These are phyloP conservation scores for Coemansia furcata DNA, from an alignment of 192 early-diverging fungal species.

Conservation along the genomic window DNA sequence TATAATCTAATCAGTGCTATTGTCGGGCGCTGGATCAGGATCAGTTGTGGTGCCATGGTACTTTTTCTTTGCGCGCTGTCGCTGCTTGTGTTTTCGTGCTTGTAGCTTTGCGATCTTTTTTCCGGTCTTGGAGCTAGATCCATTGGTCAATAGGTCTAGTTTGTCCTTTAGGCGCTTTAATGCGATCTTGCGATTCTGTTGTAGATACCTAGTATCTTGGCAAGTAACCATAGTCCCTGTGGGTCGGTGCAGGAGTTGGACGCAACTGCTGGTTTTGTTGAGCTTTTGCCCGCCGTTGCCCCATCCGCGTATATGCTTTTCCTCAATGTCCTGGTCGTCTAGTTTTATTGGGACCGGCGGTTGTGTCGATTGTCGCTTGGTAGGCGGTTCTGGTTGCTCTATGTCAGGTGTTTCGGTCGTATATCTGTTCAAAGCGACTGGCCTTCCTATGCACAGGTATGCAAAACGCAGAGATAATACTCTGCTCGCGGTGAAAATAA, in stretches of 20 bases:
- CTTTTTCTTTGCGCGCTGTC: slow-evolving; percentile 60
- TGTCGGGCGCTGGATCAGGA: neutral
- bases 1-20: neutral
- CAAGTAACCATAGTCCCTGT: slow-evolving; percentile 64
- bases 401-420: neutral
- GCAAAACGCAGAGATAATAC: neutral
- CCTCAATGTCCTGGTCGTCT: slow-evolving; percentile 66
- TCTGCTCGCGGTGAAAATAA: neutral
- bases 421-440: neutral
- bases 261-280: slow-evolving; percentile 75
- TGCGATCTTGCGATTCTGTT: slow-evolving; percentile 72
- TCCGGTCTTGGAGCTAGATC: slow-evolving; percentile 58
- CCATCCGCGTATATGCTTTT: slow-evolving; percentile 72
- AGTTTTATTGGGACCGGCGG: slow-evolving; percentile 47
- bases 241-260: slow-evolving; percentile 69
- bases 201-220: slow-evolving; percentile 70
- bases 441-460: neutral
- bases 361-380: neutral
- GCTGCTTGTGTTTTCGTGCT: slow-evolving; percentile 56
- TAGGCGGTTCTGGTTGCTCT: neutral
- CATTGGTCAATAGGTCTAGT: slow-evolving; percentile 70
- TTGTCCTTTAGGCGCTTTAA: slow-evolving; percentile 60
- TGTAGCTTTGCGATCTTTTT: slow-evolving; percentile 63
- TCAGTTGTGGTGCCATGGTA: slow-evolving; percentile 19
- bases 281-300: slow-evolving; percentile 81